phyloP scores from a whole-genome alignment of 352 stramenopile genomes.

The Pythium pectinolyticum region DNA sequence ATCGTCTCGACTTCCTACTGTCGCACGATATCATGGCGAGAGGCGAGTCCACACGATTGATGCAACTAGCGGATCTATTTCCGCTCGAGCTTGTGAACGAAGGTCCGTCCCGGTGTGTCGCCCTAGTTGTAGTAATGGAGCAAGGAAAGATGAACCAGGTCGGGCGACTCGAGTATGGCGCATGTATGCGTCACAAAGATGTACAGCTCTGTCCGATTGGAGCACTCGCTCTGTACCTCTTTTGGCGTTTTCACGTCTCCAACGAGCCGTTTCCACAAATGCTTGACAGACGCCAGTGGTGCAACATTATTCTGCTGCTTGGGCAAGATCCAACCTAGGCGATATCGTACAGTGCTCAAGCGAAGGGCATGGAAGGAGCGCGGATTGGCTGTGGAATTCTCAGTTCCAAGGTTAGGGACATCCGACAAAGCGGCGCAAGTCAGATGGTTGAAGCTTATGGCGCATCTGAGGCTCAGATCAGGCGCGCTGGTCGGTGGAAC shows the following conservation, averaged over 20 bases:
- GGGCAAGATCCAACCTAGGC: background rate
- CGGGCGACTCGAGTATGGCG: background rate
- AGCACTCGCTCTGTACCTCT: background rate
- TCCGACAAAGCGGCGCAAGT: background rate
- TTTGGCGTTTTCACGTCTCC: background rate
- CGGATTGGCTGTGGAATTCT: background rate
- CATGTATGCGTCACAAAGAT: background rate
- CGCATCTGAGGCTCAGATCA: background rate
- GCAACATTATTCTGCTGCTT: background rate
- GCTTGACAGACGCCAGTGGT: background rate
- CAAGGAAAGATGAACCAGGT: slow-evolving; percentile 14
- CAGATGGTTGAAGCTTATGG: background rate
- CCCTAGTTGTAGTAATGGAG: slow-evolving; percentile 4
- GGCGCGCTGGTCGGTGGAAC: background rate
- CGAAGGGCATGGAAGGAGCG: background rate
- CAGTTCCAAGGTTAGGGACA: background rate
- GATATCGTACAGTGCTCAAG: background rate
- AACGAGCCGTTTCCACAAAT: background rate
- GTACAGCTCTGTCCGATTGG: background rate
- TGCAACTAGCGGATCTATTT: slow-evolving; percentile 14
- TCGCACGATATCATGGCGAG: slow-evolving; percentile 1
- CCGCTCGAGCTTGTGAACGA: background rate
- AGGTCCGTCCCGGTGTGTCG: background rate
- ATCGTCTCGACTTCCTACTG: background rate
- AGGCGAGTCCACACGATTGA: background rate